Evolutionary conservation across 495 filamentous ascomycete genomes (phyloP), one percentile per base, ranked within the genome.

Genomic region (Tuber magnatum): DNA sequence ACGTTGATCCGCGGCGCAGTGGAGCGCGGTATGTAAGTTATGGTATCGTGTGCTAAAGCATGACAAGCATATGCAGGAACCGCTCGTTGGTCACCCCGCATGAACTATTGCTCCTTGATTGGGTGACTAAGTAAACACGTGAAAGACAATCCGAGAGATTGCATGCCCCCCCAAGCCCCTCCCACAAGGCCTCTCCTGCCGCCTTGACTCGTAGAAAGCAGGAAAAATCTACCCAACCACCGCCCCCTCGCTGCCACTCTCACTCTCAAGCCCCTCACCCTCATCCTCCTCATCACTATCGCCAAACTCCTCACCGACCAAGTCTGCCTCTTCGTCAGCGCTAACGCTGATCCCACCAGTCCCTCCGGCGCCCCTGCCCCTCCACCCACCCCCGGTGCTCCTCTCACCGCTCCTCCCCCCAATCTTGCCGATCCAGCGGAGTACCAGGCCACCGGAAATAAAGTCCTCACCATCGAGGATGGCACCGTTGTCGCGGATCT

Each of bases 391-490:
- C 4, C 79, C 76, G 16, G 73, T 81, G 32, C 51, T 56, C 68
- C 78, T 75, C 24, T 69, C 78, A 10, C 69, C 43, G 20, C 38
- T 38, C 6, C 65, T 42, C 5, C 76, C 35, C 24, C 51, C 40
- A 56, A 76, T 74, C 70, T 72, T 73, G 75, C 86, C 74, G 83
- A 85, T 73, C 69, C 84, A 81, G 38, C 84, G 82, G 3, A 83
- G 72, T 3, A 93, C 84, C 28, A 99, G 85, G 88, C 94, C 97
- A 73, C 94, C 92, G 69, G 91, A 89, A 46, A 90, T 86, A 72
- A 94, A 87, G 83, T 99, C 95, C 68, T 97, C 94, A 9, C 90
- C 90, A 81, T 99, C 95, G n/a, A 99, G 92, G 28, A 98, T 87
- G 5, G 93, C 94, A 0, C 79, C 81, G 74, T 94, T 94, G 75